phyloP scores from a whole-genome alignment of 495 filamentous ascomycete genomes.

The Terfezia boudieri region DNA sequence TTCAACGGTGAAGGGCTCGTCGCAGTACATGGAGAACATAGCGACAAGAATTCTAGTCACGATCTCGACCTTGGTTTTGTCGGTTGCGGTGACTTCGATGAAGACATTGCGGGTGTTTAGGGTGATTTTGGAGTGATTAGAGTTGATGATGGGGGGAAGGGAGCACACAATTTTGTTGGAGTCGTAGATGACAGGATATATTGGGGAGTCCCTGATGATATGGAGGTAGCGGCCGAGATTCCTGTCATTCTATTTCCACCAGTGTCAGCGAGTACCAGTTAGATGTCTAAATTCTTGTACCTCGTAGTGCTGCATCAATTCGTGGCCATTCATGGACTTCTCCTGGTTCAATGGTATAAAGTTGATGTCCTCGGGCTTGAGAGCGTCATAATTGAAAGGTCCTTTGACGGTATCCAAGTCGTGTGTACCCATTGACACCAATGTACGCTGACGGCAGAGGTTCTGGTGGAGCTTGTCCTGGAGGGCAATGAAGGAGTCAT shows the following conservation, averaged over 20 bases:
- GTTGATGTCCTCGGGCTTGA: slow-evolving; percentile 73
- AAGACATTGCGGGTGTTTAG: slow-evolving; percentile 77
- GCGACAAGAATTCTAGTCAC: slow-evolving; percentile 84
- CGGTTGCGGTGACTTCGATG: slow-evolving; percentile 92
- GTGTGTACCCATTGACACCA: slow-evolving; percentile 93
- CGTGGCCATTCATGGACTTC: slow-evolving; percentile 60
- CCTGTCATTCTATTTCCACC: slow-evolving; percentile 41
- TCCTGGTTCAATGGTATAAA: slow-evolving; percentile 83
- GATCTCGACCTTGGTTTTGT: slow-evolving; percentile 90
- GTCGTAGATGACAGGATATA: slow-evolving; percentile 95
- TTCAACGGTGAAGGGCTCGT: slow-evolving; percentile 76
- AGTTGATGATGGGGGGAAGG: slow-evolving; percentile 92
- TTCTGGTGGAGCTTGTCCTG: slow-evolving; percentile 98
- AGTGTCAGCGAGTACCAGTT: slow-evolving; percentile 2
- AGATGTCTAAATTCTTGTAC: slow-evolving; percentile 19
- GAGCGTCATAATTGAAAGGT: slow-evolving; percentile 89
- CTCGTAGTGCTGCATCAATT: slow-evolving; percentile 89
- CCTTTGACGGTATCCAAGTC: slow-evolving; percentile 85
- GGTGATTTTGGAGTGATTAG: slow-evolving; percentile 85
- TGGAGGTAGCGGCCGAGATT: slow-evolving; percentile 59
- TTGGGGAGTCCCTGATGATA: slow-evolving; percentile 79
- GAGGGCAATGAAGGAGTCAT: slow-evolving; percentile 91
- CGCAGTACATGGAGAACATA: slow-evolving; percentile 90
- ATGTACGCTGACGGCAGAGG: slow-evolving; percentile 70
- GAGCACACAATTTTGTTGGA: slow-evolving; percentile 72